These are phyloP conservation scores for Delitschia confertaspora DNA, from an alignment of 495 filamentous ascomycete genomes.

Conservation along the genomic window DNA sequence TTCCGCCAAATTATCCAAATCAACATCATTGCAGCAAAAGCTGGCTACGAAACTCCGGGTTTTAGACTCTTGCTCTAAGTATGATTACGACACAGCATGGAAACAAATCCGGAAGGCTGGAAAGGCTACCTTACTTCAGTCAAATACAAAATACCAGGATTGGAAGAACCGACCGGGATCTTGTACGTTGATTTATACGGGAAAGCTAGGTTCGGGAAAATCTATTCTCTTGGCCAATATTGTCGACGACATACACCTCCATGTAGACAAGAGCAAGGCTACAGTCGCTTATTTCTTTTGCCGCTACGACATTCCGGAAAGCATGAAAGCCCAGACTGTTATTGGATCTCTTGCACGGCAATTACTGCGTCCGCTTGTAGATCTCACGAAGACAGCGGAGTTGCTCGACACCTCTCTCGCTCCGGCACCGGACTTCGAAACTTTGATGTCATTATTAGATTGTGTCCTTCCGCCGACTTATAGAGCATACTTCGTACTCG, in stretches of 20 bases:
- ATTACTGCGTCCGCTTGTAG: conserved; percentile 25
- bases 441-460: conserved; percentile 21
- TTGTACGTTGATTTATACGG: conserved; percentile 34
- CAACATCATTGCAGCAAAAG: conserved; percentile 26
- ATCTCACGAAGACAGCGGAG: conserved; percentile 17
- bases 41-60: conserved; percentile 24
- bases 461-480: conserved; percentile 16
- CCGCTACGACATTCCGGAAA: conserved; percentile 35
- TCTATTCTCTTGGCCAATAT: conserved; percentile 40
- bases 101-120: conserved; percentile 39
- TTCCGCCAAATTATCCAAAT: conserved; percentile 24
- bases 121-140: conserved; percentile 31
- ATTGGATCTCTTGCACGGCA: conserved; percentile 38
- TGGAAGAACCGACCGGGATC: conserved; percentile 33
- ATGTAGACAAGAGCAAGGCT: conserved; percentile 11
- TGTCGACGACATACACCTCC: conserved; percentile 37
- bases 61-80: conserved; percentile 37
- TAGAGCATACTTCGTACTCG: conserved; percentile 34
- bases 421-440: conserved; percentile 23
- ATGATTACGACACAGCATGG: conserved; percentile 38
- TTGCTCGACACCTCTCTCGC: conserved; percentile 20
- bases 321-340: conserved; percentile 35
- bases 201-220: conserved; percentile 40
- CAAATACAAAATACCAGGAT: conserved; percentile 28
- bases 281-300: conserved; percentile 41